Evolutionary conservation across 768 basidiomycete genomes (phyloP), one percentile per base, ranked within the genome.

Genomic region (Phlebiopsis gigantea): DNA sequence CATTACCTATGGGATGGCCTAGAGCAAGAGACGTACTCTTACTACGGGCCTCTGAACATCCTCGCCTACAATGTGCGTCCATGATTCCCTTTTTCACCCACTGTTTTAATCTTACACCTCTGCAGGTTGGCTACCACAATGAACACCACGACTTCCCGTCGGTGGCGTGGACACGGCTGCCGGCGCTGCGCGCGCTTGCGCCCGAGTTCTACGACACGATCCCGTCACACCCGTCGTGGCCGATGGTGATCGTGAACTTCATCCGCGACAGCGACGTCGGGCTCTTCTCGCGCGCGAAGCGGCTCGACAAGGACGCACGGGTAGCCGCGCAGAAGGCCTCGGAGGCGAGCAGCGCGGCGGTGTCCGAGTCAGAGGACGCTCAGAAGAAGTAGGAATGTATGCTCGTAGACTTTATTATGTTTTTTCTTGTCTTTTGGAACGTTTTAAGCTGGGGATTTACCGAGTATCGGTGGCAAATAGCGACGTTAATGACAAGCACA

Each of bases 131-230:
- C 39, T 98, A 98, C 68, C 97, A 99, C 70, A 98, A 99, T 71
- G 97, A 98, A 66, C 97, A 99, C 72, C 97, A 99, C 72, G 97
- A 99, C 73, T 98, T 99, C 72, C 95, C 97, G 7, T 93, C 93
- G 12, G 73, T 99, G 0, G 81, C 97, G 1, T 99, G 97, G 97
- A 98, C 95, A 17, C 84, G 90, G 22, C 79, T 98, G 0, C 91
- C 94, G 1, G 81, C 82, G 5, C 82, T 99, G 21, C 84, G 86
- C 28, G 78, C 79, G 1, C 78, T 97, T 26, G 96, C 94, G 6
- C 88, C 87, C 2, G 96, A 98, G 70, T 94, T 88, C 68, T 99
- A 99, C 73, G 90, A 93, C 62, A 80, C 75, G 4, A 77, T 98
- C 24, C 93, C 95, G 0, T 79, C 85, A 0, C 97, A 99, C 66